Percentiles rank a stretch among this genome's conserved stretches.
These are phyloP conservation scores for Microbotryum violaceum DNA, from an alignment of 1,284 basidiomycete species.

Conservation along the genomic window DNA sequence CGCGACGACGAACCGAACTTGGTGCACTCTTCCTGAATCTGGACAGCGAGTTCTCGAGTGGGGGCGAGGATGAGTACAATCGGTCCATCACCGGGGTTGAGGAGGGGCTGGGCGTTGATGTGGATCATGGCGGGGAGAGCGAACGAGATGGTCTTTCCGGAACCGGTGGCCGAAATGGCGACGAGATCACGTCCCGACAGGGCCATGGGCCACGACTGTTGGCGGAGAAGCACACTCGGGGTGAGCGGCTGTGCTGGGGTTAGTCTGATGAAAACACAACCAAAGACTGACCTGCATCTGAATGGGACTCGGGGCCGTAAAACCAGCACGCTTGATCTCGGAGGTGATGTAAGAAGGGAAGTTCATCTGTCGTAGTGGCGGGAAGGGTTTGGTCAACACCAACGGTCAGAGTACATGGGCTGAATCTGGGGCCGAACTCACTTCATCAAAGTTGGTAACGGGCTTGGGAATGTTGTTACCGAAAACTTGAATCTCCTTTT, in stretches of 20 bases:
- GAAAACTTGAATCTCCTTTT: conserved; percentile 87
- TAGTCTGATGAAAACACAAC: conserved; percentile 35
- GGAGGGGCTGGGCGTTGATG: conserved; percentile 96
- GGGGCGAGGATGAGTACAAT: conserved; percentile 95
- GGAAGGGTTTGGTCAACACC: not conserved
- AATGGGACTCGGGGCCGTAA: conserved; percentile 80
- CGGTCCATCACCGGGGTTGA: conserved; percentile 89
- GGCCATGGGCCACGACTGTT: conserved; percentile 55
- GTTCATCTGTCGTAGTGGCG: not conserved
- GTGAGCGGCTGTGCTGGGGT: too few species aligned
- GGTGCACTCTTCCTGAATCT: conserved; percentile 97
- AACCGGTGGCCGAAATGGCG: conserved; percentile 96
- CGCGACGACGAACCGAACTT: conserved; percentile 96
- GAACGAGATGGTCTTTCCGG: conserved; percentile 96
- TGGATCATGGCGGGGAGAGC: conserved; percentile 98
- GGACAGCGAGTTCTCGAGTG: conserved; percentile 95
- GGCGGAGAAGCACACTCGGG: too few species aligned
- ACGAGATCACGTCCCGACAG: conserved; percentile 42
- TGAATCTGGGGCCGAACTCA: conserved; percentile 47
- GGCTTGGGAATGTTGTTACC: conserved; percentile 83
- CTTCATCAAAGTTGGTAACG: conserved; percentile 85
- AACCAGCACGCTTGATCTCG: conserved; percentile 89
- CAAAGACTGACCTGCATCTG: conserved; percentile 62
- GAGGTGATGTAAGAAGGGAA: conserved; percentile 95
- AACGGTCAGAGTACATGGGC: not conserved